phyloP scores from a whole-genome alignment of 2,329 filamentous ascomycete species.

The Colletotrichum sojae region DNA sequence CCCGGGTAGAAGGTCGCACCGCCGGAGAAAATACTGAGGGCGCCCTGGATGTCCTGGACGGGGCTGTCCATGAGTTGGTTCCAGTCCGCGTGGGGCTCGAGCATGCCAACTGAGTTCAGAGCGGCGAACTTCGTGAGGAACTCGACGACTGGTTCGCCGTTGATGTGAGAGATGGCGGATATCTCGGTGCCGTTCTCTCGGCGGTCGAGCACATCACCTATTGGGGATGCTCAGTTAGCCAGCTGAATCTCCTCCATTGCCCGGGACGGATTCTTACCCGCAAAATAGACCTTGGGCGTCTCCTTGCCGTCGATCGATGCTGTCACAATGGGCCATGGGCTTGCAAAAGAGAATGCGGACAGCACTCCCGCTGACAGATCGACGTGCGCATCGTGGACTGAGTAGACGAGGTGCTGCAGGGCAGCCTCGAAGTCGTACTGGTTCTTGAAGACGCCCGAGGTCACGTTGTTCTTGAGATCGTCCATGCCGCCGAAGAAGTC shows the following conservation, averaged over 20 bases:
- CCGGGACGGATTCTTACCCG: neutral
- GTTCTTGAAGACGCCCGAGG: constrained; percentile 16
- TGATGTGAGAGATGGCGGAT: constrained; percentile 28
- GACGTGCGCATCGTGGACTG: constrained; percentile 29
- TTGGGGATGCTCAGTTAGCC: neutral
- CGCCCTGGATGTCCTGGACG: constrained; percentile 22
- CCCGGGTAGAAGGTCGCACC: constrained; percentile 28
- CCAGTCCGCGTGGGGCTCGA: constrained; percentile 37
- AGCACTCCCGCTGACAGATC: constrained; percentile 22
- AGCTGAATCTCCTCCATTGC: neutral
- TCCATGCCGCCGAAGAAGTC: constrained; percentile 18
- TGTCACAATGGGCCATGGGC: constrained; percentile 18
- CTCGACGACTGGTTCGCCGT: constrained; percentile 14
- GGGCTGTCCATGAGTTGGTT: constrained; percentile 31
- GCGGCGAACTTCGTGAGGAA: constrained; percentile 20
- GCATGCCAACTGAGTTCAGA: constrained; percentile 28
- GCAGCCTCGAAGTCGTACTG: constrained; percentile 31
- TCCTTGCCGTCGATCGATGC: constrained; percentile 32
- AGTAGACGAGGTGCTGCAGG: constrained; percentile 28
- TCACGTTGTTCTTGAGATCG: constrained; percentile 21
- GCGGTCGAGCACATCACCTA: constrained; percentile 16
- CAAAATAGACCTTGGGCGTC: constrained; percentile 30
- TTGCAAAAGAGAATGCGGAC: constrained; percentile 31
- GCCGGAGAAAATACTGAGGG: constrained; percentile 20
- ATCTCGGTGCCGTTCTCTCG: constrained; percentile 21